These are phyloP conservation scores for Scheffersomyces stambukii DNA, from an alignment of 1,139 yeast genomes.

Conservation along the genomic window DNA sequence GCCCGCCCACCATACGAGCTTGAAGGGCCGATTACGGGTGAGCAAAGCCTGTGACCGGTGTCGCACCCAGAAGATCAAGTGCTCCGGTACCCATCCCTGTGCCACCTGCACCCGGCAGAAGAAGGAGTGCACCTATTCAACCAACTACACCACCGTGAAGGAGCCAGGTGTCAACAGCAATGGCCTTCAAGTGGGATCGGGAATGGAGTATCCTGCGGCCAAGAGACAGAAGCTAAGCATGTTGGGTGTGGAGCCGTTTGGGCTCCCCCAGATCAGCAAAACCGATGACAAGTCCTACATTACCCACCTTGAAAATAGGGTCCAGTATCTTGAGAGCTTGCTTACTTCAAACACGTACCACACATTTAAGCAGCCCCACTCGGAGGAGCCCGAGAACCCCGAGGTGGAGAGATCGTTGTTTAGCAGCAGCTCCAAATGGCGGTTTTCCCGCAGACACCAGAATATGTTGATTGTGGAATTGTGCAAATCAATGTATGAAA, in stretches of 20 bases:
- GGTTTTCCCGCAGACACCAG: constrained; percentile 50
- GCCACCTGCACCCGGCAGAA: constrained; percentile 43
- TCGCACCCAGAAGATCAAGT: constrained; percentile 56
- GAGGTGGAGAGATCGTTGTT: constrained; percentile 17
- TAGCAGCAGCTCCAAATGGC: constrained; percentile 39
- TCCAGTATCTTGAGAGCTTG: constrained; percentile 36
- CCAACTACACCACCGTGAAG: constrained; percentile 4
- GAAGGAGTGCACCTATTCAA: constrained; percentile 33
- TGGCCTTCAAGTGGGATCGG: neutral
- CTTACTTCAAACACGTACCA: constrained; percentile 17
- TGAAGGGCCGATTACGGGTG: constrained; percentile 37
- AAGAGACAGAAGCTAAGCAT: constrained; percentile 11
- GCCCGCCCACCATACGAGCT: constrained; percentile 1
- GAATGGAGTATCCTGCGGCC: constrained; percentile 1
- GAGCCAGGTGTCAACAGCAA: neutral
- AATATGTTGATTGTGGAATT: constrained; percentile 44
- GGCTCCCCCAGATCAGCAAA: constrained; percentile 14
- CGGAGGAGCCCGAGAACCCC: constrained; percentile 15
- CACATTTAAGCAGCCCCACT: constrained; percentile 13
- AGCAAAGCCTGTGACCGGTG: constrained; percentile 61
- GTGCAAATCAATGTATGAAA: constrained; percentile 34
- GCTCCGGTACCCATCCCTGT: constrained; percentile 58
- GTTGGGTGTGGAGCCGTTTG: constrained; percentile 14
- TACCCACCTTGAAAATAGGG: constrained; percentile 35
- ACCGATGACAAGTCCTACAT: constrained; percentile 17